Base-by-base conservation (phyloP, 495 filamentous ascomycete species). In the Neurospora sp. region DNA sequence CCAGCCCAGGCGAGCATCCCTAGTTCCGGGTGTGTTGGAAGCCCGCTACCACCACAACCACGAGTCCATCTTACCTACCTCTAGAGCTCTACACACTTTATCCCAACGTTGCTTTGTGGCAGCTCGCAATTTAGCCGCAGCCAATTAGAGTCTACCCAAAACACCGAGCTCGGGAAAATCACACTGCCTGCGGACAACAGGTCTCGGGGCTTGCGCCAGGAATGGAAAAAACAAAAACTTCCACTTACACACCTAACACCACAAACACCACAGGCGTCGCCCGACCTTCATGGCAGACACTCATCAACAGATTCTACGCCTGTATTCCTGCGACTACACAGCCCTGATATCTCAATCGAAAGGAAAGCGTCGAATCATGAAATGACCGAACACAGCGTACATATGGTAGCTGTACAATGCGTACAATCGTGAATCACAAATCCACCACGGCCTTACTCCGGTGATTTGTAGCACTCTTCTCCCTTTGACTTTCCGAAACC, bases 121-220 rank as follows among this genome's bases (percentile, higher is more conserved):
- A 74, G 70, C 69, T 81, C 77, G 78, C 68, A 81, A 82, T 82
- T 82, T 82, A 82, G 79, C 80, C 80, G 80, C 39, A 68, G 75
- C 80, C 80, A 82, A 82, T 82, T 1, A 76, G 61, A 41, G 39
- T 37, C 12, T 66, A 44, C 40, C 18, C 73, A 79, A 80, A 81
- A 40, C 76, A 76, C 79, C 79, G 77, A 79, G 68, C 59, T 75
- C 70, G 73, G 72, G 74, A 75, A 75, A 20, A 66, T 31, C 20
- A 38, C 71, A 69, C 46, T 53, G 48, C 20, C 46, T 53, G 20
- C 46, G 46, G 46, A 53, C 20, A 53, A 59, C 48, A 59, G 48
- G 48, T 59, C 48, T 59, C 48, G 48, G 48, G 48, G 11, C 48
- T 27, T 59, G 48, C 48, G 48, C 48, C 48, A 27, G 46, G 20